These are phyloP conservation scores for Fraxinus sp. DNA, from an alignment of 305 asterid genomes.

Conservation along the genomic window DNA sequence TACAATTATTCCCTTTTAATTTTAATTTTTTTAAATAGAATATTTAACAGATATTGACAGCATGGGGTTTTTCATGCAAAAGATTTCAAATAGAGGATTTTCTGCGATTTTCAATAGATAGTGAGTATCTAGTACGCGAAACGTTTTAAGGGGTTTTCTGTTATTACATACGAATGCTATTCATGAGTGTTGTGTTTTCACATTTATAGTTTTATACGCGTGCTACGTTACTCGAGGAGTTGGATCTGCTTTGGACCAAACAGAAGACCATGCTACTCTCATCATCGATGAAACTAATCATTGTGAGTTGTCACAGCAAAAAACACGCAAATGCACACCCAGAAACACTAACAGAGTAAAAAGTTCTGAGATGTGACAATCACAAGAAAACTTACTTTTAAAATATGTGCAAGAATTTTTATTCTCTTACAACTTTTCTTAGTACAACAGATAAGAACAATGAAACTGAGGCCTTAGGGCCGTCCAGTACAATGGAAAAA, in stretches of 20 bases:
- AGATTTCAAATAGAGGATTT: no score
- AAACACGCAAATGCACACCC: not conserved
- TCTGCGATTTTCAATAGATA: no score
- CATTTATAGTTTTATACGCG: not conserved
- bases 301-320: not conserved
- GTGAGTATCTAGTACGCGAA: no score
- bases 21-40: no score
- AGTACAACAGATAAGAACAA: constrained; percentile 40
- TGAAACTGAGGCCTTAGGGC: constrained; percentile 32
- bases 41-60: no score
- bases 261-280: not conserved
- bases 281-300: not conserved
- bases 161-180: not conserved
- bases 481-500: constrained; percentile 26
- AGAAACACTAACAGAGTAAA: not conserved
- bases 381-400: constrained; percentile 39
- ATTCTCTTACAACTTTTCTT: constrained; percentile 39
- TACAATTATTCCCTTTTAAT: no score
- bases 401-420: constrained; percentile 40
- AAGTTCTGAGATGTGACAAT: constrained; percentile 12
- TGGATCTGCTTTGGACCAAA: not conserved
- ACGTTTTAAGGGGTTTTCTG: no score
- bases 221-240: not conserved
- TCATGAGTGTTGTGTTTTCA: not conserved
- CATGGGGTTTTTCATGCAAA: no score